Percentiles rank a stretch among this genome's conserved stretches.
These are phyloP conservation scores for Cystobasidium ongulense DNA, from an alignment of 768 basidiomycete species.

Conservation along the genomic window DNA sequence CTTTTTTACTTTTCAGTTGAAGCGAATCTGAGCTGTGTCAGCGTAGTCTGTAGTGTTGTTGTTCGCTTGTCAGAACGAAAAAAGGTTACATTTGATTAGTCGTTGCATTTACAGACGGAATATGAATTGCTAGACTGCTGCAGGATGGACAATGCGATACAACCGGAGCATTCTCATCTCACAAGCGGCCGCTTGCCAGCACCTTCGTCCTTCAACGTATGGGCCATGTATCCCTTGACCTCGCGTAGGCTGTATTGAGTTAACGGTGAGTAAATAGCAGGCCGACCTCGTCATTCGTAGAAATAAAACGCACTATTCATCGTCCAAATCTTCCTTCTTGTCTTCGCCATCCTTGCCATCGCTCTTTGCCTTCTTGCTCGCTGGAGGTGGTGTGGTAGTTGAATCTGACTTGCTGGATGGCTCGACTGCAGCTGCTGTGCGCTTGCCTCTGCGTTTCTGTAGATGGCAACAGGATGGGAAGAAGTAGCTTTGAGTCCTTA, in stretches of 20 bases:
- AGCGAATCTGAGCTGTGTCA: not conserved
- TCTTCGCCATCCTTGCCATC: not conserved
- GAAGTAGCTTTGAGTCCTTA: not conserved
- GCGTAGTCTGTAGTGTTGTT: too few species aligned
- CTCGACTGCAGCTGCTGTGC: not conserved
- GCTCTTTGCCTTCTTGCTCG: not conserved
- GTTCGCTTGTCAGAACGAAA: too few species aligned
- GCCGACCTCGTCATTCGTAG: too few species aligned
- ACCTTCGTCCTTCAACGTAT: constrained; percentile 17
- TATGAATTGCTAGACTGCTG: too few species aligned
- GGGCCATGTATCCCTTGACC: not conserved
- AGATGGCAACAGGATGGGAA: not conserved
- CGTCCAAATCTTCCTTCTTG: constrained; percentile 3
- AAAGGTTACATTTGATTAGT: too few species aligned
- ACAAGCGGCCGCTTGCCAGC: constrained; percentile 25
- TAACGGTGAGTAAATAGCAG: too few species aligned
- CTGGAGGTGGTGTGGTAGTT: not conserved
- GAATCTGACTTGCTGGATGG: not conserved
- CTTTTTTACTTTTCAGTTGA: not conserved
- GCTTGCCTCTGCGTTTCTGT: constrained; percentile 22
- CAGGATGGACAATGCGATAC: too few species aligned
- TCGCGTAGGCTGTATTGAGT: not conserved
- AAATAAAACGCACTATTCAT: constrained; percentile 1
- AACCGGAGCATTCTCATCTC: not conserved
- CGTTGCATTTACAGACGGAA: too few species aligned